A percentile compares a stretch with the other conserved stretches of the same genome.
These are phyloP conservation scores for Wakefieldia striispora DNA, from an alignment of 768 basidiomycete species.

Conservation along the genomic window DNA sequence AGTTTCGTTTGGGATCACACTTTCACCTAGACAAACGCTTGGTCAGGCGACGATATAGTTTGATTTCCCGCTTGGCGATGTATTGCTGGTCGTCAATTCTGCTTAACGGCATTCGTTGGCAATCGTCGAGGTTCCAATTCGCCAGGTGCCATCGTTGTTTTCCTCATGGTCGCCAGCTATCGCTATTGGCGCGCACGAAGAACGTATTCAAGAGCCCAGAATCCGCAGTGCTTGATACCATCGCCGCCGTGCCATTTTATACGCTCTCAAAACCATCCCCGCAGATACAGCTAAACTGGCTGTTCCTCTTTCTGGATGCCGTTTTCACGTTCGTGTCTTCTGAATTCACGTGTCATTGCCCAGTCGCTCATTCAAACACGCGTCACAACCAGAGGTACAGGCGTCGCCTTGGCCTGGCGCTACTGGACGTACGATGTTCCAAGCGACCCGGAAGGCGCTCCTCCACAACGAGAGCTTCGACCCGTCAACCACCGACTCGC, in stretches of 20 bases:
- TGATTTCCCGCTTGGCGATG: conserved; percentile 1
- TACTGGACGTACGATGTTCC: conserved; percentile 25
- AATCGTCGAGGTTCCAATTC: not conserved
- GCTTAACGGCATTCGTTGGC: not conserved
- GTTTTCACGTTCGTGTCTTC: conserved; percentile 28
- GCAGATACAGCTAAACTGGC: conserved; percentile 25
- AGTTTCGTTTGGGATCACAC: no score
- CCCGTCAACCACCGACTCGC: conserved; percentile 30
- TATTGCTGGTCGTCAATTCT: conserved; percentile 14
- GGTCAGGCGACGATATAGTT: no score
- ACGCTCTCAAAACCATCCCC: conserved; percentile 17
- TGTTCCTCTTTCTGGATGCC: conserved; percentile 28
- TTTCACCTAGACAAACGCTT: no score
- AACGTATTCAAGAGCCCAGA: conserved; percentile 13
- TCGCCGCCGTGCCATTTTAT: conserved; percentile 25
- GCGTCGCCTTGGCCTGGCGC: conserved; percentile 26
- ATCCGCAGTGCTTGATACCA: conserved; percentile 15
- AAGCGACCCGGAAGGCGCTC: conserved; percentile 10
- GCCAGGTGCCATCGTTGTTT: not conserved
- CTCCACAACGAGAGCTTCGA: conserved; percentile 25
- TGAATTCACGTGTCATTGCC: not conserved
- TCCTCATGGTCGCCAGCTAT: conserved; percentile 12
- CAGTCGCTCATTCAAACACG: not conserved
- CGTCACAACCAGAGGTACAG: conserved; percentile 19
- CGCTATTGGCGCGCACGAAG: conserved; percentile 3